A percentile compares a stretch with the other conserved stretches of the same genome.
Conservation (phyloP, 2,329 filamentous ascomycete genomes). For the Microcyclospora pomicola region DNA sequence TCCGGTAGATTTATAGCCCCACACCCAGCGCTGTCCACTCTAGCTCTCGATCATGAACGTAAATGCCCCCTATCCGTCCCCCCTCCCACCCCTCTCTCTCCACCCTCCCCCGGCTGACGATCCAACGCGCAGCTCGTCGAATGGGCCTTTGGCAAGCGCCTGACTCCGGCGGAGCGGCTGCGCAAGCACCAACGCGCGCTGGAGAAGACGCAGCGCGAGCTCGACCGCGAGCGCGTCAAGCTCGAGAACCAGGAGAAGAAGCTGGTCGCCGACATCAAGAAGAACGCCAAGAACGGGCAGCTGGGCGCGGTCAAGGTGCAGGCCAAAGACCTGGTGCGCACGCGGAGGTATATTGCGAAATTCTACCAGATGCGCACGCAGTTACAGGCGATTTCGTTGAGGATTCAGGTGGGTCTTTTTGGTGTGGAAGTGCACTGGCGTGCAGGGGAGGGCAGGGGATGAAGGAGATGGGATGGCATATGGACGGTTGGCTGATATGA, state of each 20-base stretch:
- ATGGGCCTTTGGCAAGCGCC: slow-evolving; percentile 98
- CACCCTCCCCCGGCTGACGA: too few relatives aligned
- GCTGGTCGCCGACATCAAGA: slow-evolving; percentile 88
- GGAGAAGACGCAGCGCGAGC: slow-evolving; percentile 91
- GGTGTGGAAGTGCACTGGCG: too few relatives aligned
- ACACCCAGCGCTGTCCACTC: too few relatives aligned
- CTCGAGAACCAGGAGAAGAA: slow-evolving; percentile 99
- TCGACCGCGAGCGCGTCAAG: slow-evolving; percentile 89
- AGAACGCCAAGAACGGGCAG: slow-evolving; percentile 93
- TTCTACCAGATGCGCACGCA: slow-evolving; percentile 98
- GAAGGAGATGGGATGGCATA: not conserved
- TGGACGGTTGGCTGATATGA: not conserved
- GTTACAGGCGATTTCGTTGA: slow-evolving; percentile 84
- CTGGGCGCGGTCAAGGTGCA: slow-evolving; percentile 98
- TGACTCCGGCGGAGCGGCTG: slow-evolving; percentile 86
- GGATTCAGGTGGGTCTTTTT: slow-evolving; percentile 73
- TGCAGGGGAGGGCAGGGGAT: too few relatives aligned
- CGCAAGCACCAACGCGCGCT: slow-evolving; percentile 92
- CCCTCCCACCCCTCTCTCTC: too few relatives aligned
- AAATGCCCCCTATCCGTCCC: too few relatives aligned
- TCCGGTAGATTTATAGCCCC: too few relatives aligned
- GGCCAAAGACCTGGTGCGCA: slow-evolving; percentile 89
- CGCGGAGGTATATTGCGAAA: slow-evolving; percentile 90
- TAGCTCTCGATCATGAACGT: too few relatives aligned
- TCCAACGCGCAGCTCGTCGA: slow-evolving; percentile 95